Base-by-base conservation (phyloP, 371 early-diverging fungal genomes). In the Lichtheimia ornata region DNA sequence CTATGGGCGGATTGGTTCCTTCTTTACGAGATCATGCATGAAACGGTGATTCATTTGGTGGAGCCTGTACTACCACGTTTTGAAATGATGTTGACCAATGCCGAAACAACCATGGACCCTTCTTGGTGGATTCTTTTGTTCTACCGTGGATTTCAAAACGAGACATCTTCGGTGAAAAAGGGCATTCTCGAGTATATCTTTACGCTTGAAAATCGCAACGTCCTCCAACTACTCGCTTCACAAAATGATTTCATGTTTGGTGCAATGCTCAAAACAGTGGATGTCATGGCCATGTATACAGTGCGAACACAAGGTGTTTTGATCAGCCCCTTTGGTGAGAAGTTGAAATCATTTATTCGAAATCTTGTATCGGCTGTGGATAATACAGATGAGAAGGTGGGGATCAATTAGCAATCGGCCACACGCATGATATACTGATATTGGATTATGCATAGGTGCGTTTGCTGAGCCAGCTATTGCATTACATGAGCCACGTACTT, bases 1-100 rank as follows among this genome's bases (percentile, higher is more conserved):
- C 52, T 73, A 25, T 87, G 85, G 87, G 76, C 82, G 18, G 86
- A 88, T 24, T 86, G 81, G 74, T 84, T 84, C 55, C 59, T 84
- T 15, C 59, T 84, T 20, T 83, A 82, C 53, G 87, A 88, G 14
- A 83, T 75, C 56, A 71, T 85, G 65, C 78, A 82, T 55, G 86
- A 86, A 72, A 65, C 68, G 12, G 76, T 74, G 12, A 63, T 73
- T 35, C 88, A 88, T 64, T 65, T 88, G 0, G 76, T 86, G 1
- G 79, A 79, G 17, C 81, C 81, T 20, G 74, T 81, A 0, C 53
- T 81, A 13, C 79, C 78, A 24, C 58, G 75, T n/a, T 68, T 77
- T 30, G 70, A 80, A 45, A 24, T 58, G 2, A 52, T 77, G 9
- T 49, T 80, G 18, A 53, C 50, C 18, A 63, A 66, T 17, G 53